Evolutionary conservation across 2,329 filamentous ascomycete genomes (phyloP), one percentile per base, ranked within the genome.

Genomic region (Paracorniculantispora psalliotae): DNA sequence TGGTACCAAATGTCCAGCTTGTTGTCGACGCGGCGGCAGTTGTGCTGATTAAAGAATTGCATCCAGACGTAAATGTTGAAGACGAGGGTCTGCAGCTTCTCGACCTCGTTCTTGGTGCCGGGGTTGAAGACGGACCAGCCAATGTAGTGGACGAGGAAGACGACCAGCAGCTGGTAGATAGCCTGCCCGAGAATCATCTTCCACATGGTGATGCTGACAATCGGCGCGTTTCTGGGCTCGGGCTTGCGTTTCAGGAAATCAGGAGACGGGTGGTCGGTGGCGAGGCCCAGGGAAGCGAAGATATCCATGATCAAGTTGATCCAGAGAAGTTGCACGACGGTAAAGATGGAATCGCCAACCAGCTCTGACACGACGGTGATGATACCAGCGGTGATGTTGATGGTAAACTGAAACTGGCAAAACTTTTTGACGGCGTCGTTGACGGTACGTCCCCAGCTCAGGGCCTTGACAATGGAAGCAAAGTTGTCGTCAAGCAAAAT

Each of bases 11-110:
- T 87, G 68, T 94, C 92, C 72, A 92, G 85, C 61, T 85, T 86
- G 72, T 94, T 93, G 71, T 93, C 90, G 9, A 93, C 83, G 13
- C 90, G 84, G 39, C 90, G 87, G 72, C 90, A 92, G 77, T 71
- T 92, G 74, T 90, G 83, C 65, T 91, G 84, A 66, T 94, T 93
- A 79, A 93, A 93, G 63, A 94, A 90, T 64, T 93, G 90, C 88
- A 93, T 91, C 88, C 89, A 92, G 47, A 92, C 88, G 65, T 92
- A 93, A 0, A 88, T 89, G 73, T 93, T 94, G 79, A 93, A 92
- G 5, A 93, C 86, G 12, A 93, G 77, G 1, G 89, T 91, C 59
- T 84, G 73, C 54, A 89, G 73, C 57, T 83, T 73, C 10, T 49
- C 57, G 1, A 39, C 19, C 10, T 64, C 60, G 1, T 50, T 39